Evolutionary conservation across 805 yeast genomes (phyloP), one percentile per base, ranked within the genome.

Genomic region (Hanseniaspora taiwanica): DNA sequence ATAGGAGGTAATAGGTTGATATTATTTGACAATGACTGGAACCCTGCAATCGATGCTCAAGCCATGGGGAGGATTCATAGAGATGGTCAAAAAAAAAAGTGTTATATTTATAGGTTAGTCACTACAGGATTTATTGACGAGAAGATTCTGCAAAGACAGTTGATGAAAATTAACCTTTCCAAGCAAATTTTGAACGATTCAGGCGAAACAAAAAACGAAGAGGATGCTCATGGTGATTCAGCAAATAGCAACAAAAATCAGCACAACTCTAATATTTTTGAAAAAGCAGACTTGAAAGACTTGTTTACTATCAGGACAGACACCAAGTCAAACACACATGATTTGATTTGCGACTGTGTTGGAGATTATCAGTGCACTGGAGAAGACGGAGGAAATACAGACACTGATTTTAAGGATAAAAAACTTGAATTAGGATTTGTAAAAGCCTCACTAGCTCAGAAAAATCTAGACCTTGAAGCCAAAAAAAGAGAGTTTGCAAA

Each of bases 51-150:
- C 10, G 98, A 91, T 53, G 57, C 81, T 25, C 98, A 91, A 56
- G 94, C 96, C 0, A 83, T 89, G 93, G 94, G 96, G 1, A 64
- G 98, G 46, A 78, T 91, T 6, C 95, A 89, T 54, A 67, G 98
- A 50, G 96, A 89, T 56, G 98, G 98, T 0, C 98, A 91, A 55
- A 72, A 60, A 37, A 70, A 62, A 36, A 84, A 84, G 0, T 91
- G 86, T 9, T 79, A 64, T 53, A 77, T 89, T 23, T 91, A 91
- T 54, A 68, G 98, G 48, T 58, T 91, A 16, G 60, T 91, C 34
- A 81, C 94, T 0, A 76, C 93, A 0, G 98, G 97, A 0, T 76
- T 87, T 41, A 81, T 86, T 27, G 98, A 91, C 55, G 98, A 91
- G 55, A 89, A 87, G 60, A 87, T 91, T 3, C 78, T 81, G 44